Conservation (phyloP, 257 asterid genomes). For the Gentiana macrophylla region DNA sequence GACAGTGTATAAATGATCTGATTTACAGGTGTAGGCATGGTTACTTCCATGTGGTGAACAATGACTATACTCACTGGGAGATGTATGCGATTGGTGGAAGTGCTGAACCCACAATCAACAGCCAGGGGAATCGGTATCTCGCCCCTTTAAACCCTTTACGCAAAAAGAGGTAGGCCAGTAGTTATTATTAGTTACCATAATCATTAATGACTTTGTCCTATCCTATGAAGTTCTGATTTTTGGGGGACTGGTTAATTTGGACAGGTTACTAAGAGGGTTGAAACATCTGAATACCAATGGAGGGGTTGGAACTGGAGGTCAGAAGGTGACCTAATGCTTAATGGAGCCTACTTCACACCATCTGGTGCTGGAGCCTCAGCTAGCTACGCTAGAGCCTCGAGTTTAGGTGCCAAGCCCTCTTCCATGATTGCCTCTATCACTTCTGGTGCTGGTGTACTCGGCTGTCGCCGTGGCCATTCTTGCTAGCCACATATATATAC, state of each 20-base stretch:
- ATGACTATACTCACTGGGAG: constrained; percentile 95
- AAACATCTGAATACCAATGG: constrained; percentile 52
- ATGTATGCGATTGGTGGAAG: constrained; percentile 98
- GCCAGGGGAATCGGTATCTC: constrained; percentile 86
- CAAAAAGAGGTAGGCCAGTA: constrained; percentile 62
- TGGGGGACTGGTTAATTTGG: constrained; percentile 7
- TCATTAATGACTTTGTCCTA: not conserved
- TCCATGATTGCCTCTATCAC: constrained; percentile 69
- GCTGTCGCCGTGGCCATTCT: constrained; percentile 58
- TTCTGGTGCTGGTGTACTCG: constrained; percentile 69
- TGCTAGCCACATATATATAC: constrained; percentile 34
- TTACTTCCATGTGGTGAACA: constrained; percentile 92
- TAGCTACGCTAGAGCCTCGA: constrained; percentile 94
- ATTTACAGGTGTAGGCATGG: constrained; percentile 79
- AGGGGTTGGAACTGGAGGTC: constrained; percentile 96
- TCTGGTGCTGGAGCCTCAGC: constrained; percentile 95
- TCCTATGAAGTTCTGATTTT: not conserved
- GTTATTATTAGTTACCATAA: not conserved
- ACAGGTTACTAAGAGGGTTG: constrained; percentile 90
- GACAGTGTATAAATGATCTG: too few relatives aligned
- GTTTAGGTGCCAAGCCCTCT: constrained; percentile 91
- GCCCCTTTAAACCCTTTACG: constrained; percentile 66
- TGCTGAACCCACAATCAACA: constrained; percentile 79
- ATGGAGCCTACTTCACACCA: constrained; percentile 85
- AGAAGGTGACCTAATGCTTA: constrained; percentile 81